Evolutionary conservation across 2,329 filamentous ascomycete genomes (phyloP).

Genomic region (Phyllosticta citrichinensis): DNA sequence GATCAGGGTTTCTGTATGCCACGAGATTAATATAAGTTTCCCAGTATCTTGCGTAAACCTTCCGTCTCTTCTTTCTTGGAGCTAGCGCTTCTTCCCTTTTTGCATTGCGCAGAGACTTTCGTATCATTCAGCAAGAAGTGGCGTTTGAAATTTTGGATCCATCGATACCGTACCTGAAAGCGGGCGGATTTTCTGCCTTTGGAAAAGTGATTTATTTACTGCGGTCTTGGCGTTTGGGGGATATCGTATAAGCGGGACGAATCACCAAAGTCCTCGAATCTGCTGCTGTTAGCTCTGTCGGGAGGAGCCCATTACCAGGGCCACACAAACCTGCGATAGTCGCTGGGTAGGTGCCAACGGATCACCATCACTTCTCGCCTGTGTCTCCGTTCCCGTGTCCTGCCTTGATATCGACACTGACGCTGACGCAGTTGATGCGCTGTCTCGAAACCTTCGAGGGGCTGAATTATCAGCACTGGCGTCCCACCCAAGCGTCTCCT

Average conservation of each 20-base stretch:
- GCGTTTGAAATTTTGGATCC: too few relatives aligned
- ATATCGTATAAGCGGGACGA: background rate
- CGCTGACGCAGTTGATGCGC: conserved; percentile 13
- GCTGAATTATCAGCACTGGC: conserved; percentile 46
- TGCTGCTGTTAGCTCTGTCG: background rate
- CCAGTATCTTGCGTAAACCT: too few relatives aligned
- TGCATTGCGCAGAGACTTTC: too few relatives aligned
- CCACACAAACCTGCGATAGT: conserved; percentile 51
- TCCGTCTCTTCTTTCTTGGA: too few relatives aligned
- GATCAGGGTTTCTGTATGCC: too few relatives aligned
- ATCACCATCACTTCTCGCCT: conserved; percentile 11
- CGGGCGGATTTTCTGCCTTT: background rate
- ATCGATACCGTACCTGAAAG: too few relatives aligned
- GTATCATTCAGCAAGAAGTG: too few relatives aligned
- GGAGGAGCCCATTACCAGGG: too few relatives aligned
- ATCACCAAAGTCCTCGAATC: conserved; percentile 3
- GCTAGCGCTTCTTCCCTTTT: too few relatives aligned
- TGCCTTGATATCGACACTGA: conserved; percentile 5
- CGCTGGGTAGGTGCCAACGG: conserved; percentile 63
- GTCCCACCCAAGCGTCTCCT: conserved; percentile 65
- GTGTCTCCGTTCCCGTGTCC: background rate
- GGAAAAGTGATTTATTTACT: background rate
- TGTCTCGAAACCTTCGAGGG: conserved; percentile 38
- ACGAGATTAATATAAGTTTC: too few relatives aligned
- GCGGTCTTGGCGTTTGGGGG: background rate